Conservation (phyloP, 495 filamentous ascomycete species). For the Trichoderma reesei region DNA sequence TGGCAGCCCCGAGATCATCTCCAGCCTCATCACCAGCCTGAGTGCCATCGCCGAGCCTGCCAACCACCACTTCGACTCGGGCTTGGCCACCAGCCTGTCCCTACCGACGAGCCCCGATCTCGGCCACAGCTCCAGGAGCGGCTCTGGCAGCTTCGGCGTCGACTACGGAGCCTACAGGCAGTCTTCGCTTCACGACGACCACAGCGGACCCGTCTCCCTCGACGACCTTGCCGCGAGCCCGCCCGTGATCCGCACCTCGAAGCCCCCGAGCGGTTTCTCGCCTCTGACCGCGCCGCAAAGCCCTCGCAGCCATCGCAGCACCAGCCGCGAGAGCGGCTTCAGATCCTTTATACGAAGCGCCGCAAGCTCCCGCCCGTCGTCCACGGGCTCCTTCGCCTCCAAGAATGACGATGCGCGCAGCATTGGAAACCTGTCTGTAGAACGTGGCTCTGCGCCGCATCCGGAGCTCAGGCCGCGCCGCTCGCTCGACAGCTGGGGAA, state of each 20-base stretch:
- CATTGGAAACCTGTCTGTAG: slow-evolving; percentile 50
- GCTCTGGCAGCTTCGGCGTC: slow-evolving; percentile 57
- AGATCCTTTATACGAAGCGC: slow-evolving; percentile 34
- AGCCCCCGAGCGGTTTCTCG: slow-evolving; percentile 64
- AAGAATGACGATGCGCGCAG: slow-evolving; percentile 44
- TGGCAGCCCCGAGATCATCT: slow-evolving; percentile 87
- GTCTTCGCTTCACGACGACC: slow-evolving; percentile 36
- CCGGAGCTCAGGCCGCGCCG: slow-evolving; percentile 33
- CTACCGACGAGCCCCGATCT: slow-evolving; percentile 12
- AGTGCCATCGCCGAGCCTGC: slow-evolving; percentile 73
- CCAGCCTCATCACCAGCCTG: slow-evolving; percentile 83
- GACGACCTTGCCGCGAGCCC: slow-evolving; percentile 59
- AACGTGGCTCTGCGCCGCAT: slow-evolving; percentile 35
- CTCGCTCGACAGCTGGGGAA: slow-evolving; percentile 45
- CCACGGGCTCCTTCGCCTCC: slow-evolving; percentile 39
- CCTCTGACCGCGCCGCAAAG: slow-evolving; percentile 54
- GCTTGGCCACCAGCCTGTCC: slow-evolving; percentile 16
- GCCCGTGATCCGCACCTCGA: slow-evolving; percentile 78
- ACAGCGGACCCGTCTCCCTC: slow-evolving; percentile 49
- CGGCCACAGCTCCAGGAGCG: slow-evolving; percentile 33
- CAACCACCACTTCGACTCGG: slow-evolving; percentile 60
- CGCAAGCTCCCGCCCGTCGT: slow-evolving; percentile 40
- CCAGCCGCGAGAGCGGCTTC: slow-evolving; percentile 30
- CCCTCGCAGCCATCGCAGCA: slow-evolving; percentile 28
- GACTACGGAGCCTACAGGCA: slow-evolving; percentile 54